Evolutionary conservation across 2,329 filamentous ascomycete genomes (phyloP).

Genomic region (Thielaviopsis punctulata): DNA sequence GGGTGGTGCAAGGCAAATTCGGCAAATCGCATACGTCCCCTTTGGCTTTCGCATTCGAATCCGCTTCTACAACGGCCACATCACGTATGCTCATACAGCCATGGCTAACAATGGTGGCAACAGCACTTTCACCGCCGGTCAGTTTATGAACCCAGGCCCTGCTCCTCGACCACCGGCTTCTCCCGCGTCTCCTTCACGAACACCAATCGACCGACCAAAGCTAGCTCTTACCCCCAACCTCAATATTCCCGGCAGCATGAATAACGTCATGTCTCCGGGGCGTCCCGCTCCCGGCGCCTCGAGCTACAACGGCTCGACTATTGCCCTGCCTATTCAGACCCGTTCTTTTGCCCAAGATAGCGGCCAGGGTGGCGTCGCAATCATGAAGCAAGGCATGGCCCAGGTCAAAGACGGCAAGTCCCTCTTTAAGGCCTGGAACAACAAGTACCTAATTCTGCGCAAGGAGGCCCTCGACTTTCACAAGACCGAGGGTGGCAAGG

Average conservation of each 20-base stretch:
- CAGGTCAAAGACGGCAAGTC: slow-evolving; percentile 82
- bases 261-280: slow-evolving; percentile 55
- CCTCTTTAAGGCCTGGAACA: slow-evolving; percentile 73
- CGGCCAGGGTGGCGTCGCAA: slow-evolving; percentile 48
- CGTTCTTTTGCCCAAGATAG: slow-evolving; percentile 42
- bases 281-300: slow-evolving; percentile 43
- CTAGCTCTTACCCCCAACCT: slow-evolving; percentile 63
- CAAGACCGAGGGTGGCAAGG: slow-evolving; percentile 77
- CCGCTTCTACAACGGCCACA: neutral
- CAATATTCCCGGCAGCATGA: slow-evolving; percentile 62
- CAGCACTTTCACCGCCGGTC: slow-evolving; percentile 27
- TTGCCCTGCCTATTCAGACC: slow-evolving; percentile 50
- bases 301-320: slow-evolving; percentile 54
- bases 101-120: slow-evolving; percentile 11
- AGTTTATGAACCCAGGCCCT: slow-evolving; percentile 94
- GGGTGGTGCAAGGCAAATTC: no score
- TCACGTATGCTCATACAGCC: neutral
- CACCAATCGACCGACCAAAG: slow-evolving; percentile 68
- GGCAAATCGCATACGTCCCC: no score
- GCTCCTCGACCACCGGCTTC: slow-evolving; percentile 68
- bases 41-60: neutral
- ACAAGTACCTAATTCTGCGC: slow-evolving; percentile 78
- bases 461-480: slow-evolving; percentile 90
- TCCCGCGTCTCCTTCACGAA: slow-evolving; percentile 84
- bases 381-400: slow-evolving; percentile 69